Conservation (phyloP, 106 monocot species). For the Amphibolis antarctica region DNA sequence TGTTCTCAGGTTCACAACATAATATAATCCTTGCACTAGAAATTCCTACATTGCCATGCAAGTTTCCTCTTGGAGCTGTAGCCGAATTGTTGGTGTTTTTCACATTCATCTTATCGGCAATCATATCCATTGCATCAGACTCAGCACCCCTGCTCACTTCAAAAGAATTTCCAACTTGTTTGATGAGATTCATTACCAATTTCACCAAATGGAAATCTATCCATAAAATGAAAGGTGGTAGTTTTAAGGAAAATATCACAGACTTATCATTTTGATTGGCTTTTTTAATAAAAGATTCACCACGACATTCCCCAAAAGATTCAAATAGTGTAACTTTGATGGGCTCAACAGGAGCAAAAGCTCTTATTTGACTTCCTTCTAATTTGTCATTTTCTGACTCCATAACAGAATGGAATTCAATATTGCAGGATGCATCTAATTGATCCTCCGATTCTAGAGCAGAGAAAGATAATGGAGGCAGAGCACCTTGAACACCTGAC, state of each 20-base stretch:
- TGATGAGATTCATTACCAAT: constrained; percentile 32
- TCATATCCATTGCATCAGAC: constrained; percentile 9
- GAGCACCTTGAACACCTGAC: constrained; percentile 30
- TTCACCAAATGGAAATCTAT: constrained; percentile 54
- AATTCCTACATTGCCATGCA: constrained; percentile 49
- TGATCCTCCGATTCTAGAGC: constrained; percentile 15
- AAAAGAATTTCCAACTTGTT: constrained; percentile 30
- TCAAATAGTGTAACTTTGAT: constrained; percentile 50
- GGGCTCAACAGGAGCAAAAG: constrained; percentile 4
- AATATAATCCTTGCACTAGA: constrained; percentile 46
- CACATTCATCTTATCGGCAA: constrained; percentile 5
- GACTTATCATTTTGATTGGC: constrained; percentile 26
- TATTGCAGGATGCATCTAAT: background rate
- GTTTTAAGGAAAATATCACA: constrained; percentile 28
- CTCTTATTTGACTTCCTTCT: background rate
- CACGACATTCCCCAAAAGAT: constrained; percentile 51
- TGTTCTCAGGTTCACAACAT: constrained; percentile 47
- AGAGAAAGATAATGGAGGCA: constrained; percentile 48
- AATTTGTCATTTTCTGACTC: constrained; percentile 1
- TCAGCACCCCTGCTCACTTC: constrained; percentile 1
- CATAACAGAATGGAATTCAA: background rate
- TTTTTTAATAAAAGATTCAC: constrained; percentile 28
- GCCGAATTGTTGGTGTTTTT: constrained; percentile 11
- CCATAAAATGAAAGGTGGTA: constrained; percentile 71
- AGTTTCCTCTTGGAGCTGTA: constrained; percentile 16